Conservation (phyloP, 371 early-diverging fungal genomes). For the Nematocida displodere region DNA sequence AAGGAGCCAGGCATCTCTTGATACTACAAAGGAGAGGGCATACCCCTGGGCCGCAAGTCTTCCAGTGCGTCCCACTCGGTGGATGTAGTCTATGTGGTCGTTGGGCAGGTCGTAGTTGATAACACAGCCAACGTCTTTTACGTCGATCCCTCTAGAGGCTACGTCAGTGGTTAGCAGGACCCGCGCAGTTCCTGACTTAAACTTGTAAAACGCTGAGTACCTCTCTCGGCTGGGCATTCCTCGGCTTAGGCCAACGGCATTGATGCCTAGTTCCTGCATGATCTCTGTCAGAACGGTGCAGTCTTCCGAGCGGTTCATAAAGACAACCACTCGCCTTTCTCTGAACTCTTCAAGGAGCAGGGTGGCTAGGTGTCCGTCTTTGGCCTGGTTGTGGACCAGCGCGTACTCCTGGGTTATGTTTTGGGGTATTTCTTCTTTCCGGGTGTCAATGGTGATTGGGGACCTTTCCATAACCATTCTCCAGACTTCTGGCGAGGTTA, state of each 20-base stretch:
- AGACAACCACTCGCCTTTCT: conserved; percentile 38
- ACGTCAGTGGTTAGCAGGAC: conserved; percentile 93
- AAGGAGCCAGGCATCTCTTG: conserved; percentile 8
- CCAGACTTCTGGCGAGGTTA: conserved; percentile 18
- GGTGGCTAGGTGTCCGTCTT: conserved; percentile 27
- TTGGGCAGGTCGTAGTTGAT: conserved; percentile 92
- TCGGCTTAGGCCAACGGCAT: conserved; percentile 40
- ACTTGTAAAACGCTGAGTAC: conserved; percentile 6
- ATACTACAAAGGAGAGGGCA: conserved; percentile 46
- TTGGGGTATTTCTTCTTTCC: conserved; percentile 7
- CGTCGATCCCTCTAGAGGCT: conserved; percentile 87
- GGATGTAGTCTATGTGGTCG: conserved; percentile 83
- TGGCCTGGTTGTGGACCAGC: conserved; percentile 32
- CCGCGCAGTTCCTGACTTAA: background rate
- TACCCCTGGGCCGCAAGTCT: conserved; percentile 64
- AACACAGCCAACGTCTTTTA: conserved; percentile 82
- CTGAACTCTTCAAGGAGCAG: conserved; percentile 26
- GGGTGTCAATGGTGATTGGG: background rate
- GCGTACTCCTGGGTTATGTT: conserved; percentile 38
- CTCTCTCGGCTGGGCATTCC: conserved; percentile 16
- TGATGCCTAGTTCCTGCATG: conserved; percentile 43
- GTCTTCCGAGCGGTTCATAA: conserved; percentile 42
- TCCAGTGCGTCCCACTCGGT: conserved; percentile 78
- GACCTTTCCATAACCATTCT: conserved; percentile 2
- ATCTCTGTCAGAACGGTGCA: conserved; percentile 39